Evolutionary conservation across 805 yeast species (phyloP), one percentile per base, ranked within the genome.

Genomic region (Candida mattraensis): DNA sequence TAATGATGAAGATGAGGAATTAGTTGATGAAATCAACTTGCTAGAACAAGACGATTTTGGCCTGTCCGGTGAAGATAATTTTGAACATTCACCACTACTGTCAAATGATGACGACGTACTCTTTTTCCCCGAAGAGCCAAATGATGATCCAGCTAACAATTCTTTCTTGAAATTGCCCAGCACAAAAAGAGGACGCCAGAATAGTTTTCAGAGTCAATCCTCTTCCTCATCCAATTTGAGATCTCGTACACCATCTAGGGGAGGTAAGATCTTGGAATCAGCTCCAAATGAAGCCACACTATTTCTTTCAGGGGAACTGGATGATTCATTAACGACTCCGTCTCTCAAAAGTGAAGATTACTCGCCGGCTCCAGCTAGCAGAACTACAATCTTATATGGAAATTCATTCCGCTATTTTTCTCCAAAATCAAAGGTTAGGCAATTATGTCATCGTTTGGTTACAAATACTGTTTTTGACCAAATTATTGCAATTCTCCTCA

Each of bases 401-500:
- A 60, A 62, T 11, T 71, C 79, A 0, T 40, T 74, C 9, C 55
- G 61, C 5, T 8, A 60, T 4, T 65, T 74, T 24, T 43, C 63
- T 0, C 70, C 77, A 2, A 43, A 51, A 11, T 67, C 69, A 23
- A 38, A 35, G 7, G 19, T 69, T 6, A 54, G 81, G 43, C 32
- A 48, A 4, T 35, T 36, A 9, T 47, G 72, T 20, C 66, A 70
- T 2, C 25, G 40, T 3, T 15, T 59, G 3, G 56, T 69, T 1
- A 30, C 53, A 7, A 47, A 54, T 7, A 37, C 45, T 1, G 29
- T 48, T 15, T 65, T 70, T 16, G 70, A 66, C 36, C 50, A 61
- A 3, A 24, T 62, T 0, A 60, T 74, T 24, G 63, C 74, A 11
- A 3, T 56, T 0, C 39, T 79, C 3, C 53, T 83, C 6, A 19